Base-by-base conservation (phyloP, 2,329 filamentous ascomycete species). In the Exophiala alcalophila region DNA sequence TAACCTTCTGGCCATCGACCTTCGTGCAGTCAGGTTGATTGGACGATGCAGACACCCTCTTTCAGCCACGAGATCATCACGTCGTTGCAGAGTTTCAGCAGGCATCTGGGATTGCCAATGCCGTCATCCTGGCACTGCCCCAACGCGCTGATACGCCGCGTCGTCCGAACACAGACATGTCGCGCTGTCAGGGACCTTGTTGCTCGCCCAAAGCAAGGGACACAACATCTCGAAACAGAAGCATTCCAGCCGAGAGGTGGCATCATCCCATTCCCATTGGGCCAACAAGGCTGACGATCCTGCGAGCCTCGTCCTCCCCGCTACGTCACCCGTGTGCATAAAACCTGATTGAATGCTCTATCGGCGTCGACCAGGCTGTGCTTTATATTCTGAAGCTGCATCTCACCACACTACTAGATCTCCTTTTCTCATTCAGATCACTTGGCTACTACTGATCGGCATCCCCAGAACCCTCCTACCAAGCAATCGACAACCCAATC, bases 241-340 rank as follows among this genome's bases (percentile, higher is more conserved):
- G 24, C 14, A 23, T 26, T 18, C 28, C 25, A 20, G 18, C 30
- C 30, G 30, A 35, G 18, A 28, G 35, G 39, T 50, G 47, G 48
- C 44, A 44, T 50, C 48, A 50, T 50, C 24, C 44, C 24, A 21
- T 15, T 32, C 37, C 30, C 12, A 36, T 31, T 26, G 35, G 40
- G 19, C 14, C 7, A 28, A 29, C 37, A 36, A 40, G 45, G 45
- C 40, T 44, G 35, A 29, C 45, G 47, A 50, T 50, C 47, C 19
- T 9, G 20, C 27, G 29, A 44, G 40, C 45, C 45, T 39, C 29
- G 23, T 29, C 35, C 35, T 23, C 23, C 16, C 27, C 28, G n/a
- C 32, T 28, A 45, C 42, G 42, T 45, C 42, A 45, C 35, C 32
- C 20, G 2, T 9, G 28, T 30, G 10, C 14, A 15, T 23, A 32